Conservation (phyloP, 2,329 filamentous ascomycete genomes). For the Curvularia sp. region DNA sequence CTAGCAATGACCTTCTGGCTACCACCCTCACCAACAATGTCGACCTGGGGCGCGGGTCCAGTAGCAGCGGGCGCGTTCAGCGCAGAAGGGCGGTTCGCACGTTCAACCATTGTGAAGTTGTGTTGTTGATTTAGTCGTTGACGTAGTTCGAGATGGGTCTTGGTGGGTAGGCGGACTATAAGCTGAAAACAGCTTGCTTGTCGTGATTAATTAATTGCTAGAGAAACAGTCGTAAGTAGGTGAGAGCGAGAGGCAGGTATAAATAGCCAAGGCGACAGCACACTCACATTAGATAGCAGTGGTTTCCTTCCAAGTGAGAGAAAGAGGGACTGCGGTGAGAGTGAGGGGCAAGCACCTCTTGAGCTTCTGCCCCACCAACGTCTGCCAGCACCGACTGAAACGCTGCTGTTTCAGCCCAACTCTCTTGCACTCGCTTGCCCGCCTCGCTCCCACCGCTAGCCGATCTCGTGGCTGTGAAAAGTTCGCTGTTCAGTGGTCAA, state of each 20-base stretch:
- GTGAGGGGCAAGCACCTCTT: conserved; percentile 30
- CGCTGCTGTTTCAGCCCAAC: conserved; percentile 28
- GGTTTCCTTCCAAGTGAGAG: conserved; percentile 17
- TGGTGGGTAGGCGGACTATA: background rate
- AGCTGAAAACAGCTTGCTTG: background rate
- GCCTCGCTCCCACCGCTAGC: conserved; percentile 5
- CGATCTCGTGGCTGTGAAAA: conserved; percentile 6
- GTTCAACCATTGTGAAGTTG: conserved; percentile 70
- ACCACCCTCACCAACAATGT: conserved; percentile 75
- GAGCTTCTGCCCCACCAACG: conserved; percentile 23
- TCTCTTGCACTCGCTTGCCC: conserved; percentile 18
- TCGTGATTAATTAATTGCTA: conserved; percentile 7
- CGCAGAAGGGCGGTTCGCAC: conserved; percentile 81
- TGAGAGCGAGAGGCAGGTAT: background rate
- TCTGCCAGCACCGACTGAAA: conserved; percentile 25
- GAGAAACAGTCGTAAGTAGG: background rate
- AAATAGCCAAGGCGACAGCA: background rate
- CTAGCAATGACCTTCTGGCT: conserved; percentile 77
- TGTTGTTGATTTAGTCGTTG: conserved; percentile 11
- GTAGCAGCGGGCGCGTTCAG: conserved; percentile 67
- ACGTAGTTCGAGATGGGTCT: conserved; percentile 13
- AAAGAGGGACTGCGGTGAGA: conserved; percentile 22
- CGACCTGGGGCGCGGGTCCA: conserved; percentile 70
- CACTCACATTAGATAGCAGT: conserved; percentile 17
- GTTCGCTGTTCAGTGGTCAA: conserved; percentile 5